These are phyloP conservation scores for Solanum arcanum DNA, from an alignment of 257 asterid species.

Conservation along the genomic window DNA sequence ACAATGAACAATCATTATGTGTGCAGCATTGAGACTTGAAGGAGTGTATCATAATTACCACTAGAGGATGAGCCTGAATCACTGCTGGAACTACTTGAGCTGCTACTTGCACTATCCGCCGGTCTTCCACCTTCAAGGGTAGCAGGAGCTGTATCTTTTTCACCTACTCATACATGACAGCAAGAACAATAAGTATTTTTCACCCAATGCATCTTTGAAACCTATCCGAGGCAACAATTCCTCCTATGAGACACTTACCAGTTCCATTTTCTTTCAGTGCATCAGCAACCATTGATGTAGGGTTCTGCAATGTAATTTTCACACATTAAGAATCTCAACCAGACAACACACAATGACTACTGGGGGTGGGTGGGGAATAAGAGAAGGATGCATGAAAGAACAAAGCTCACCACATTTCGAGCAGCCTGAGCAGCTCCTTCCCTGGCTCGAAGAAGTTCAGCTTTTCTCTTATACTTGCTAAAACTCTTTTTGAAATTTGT, in stretches of 20 bases:
- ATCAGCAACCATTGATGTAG: neutral
- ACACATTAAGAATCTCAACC: neutral
- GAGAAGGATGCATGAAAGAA: neutral
- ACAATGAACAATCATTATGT: neutral
- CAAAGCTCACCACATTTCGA: slow-evolving; percentile 29
- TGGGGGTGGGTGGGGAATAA: neutral
- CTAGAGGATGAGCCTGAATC: slow-evolving; percentile 91
- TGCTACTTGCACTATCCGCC: slow-evolving; percentile 41
- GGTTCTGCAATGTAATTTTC: neutral
- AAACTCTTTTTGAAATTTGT: slow-evolving; percentile 83
- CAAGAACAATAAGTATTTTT: neutral
- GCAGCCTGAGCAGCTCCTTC: slow-evolving; percentile 27
- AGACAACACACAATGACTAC: neutral
- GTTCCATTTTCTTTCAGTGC: neutral
- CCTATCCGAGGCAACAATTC: neutral
- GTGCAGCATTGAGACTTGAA: neutral
- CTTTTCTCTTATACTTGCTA: slow-evolving; percentile 88
- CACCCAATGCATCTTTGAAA: neutral
- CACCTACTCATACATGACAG: slow-evolving; percentile 19
- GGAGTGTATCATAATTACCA: slow-evolving; percentile 28
- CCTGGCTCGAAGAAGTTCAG: slow-evolving; percentile 64
- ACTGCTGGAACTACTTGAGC: slow-evolving; percentile 91
- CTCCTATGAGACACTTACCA: neutral
- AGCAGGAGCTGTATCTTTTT: slow-evolving; percentile 18
- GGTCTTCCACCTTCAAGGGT: slow-evolving; percentile 28